Percentiles rank a stretch among this genome's conserved stretches.
phyloP scores from a whole-genome alignment of 2,329 filamentous ascomycete species.

The Colletotrichum siamense region DNA sequence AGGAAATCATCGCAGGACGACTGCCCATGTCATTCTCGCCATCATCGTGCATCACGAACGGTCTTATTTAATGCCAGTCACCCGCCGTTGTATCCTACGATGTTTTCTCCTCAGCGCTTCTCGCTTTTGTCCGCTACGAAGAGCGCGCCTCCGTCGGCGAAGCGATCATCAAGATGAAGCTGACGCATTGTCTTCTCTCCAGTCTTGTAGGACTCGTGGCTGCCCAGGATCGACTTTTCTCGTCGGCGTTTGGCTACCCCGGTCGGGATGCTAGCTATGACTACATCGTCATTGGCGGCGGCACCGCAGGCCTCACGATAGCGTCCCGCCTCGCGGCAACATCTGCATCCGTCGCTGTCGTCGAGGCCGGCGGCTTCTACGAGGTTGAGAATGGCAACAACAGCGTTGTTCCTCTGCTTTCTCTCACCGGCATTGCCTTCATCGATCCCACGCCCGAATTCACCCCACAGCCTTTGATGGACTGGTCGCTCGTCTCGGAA shows the following conservation, averaged over 20 bases:
- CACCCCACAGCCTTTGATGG: slow-evolving; percentile 28
- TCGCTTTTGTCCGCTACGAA: background rate
- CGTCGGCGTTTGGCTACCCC: slow-evolving; percentile 20
- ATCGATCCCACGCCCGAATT: slow-evolving; percentile 21
- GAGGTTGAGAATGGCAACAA: slow-evolving; percentile 35
- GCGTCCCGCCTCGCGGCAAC: slow-evolving; percentile 37
- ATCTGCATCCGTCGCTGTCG: slow-evolving; percentile 37
- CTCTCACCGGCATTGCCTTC: slow-evolving; percentile 18
- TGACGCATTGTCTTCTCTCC: background rate
- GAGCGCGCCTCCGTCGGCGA: background rate
- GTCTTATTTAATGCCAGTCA: background rate
- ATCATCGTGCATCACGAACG: background rate
- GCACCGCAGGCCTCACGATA: slow-evolving; percentile 40
- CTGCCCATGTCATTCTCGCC: background rate
- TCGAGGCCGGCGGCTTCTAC: slow-evolving; percentile 42
- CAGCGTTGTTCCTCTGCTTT: slow-evolving; percentile 26
- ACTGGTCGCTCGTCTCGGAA: slow-evolving; percentile 33
- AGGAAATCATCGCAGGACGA: background rate
- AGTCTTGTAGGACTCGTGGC: background rate
- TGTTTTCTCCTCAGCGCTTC: background rate
- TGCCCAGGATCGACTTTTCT: slow-evolving; percentile 6
- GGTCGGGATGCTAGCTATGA: slow-evolving; percentile 22
- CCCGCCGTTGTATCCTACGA: accelerated
- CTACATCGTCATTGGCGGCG: slow-evolving; percentile 39
- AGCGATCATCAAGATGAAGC: background rate